These are phyloP conservation scores for Penicillium paradoxum DNA, from an alignment of 495 filamentous ascomycete species.

Conservation along the genomic window DNA sequence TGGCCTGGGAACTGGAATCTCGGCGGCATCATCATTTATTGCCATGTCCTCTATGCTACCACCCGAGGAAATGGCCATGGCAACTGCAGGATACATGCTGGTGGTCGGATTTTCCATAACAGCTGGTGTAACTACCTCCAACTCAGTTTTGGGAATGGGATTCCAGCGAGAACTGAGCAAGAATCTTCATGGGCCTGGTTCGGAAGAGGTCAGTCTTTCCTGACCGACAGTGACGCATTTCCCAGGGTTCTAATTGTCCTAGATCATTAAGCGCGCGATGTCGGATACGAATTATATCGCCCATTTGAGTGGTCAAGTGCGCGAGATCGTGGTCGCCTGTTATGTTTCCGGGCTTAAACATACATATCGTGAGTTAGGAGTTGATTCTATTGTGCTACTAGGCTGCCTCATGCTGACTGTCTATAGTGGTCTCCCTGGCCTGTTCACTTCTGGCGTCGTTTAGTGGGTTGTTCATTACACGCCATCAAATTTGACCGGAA, in stretches of 20 bases:
- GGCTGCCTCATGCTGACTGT: not conserved
- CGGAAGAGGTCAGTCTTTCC: constrained; percentile 18
- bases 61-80: constrained; percentile 49
- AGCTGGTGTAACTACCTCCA: constrained; percentile 46
- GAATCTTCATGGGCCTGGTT: constrained; percentile 25
- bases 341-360: constrained; percentile 34
- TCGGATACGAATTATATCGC: constrained; percentile 36
- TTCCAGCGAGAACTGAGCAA: constrained; percentile 29
- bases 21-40: constrained; percentile 50
- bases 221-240: not conserved
- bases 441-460: constrained; percentile 27
- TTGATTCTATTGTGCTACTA: not conserved
- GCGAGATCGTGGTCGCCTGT: constrained; percentile 31
- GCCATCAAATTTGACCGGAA: constrained; percentile 26
- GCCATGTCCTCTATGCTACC: constrained; percentile 51
- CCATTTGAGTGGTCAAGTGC: constrained; percentile 23
- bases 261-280: constrained; percentile 36
- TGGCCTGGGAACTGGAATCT: constrained; percentile 52
- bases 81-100: constrained; percentile 51
- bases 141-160: constrained; percentile 34
- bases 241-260: not conserved
- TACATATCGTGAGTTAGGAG: constrained; percentile 30
- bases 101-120: constrained; percentile 48
- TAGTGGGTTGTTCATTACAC: constrained; percentile 24
- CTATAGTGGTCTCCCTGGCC: constrained; percentile 26